phyloP scores from a whole-genome alignment of 2,329 filamentous ascomycete genomes.

The Xylaria sp. region DNA sequence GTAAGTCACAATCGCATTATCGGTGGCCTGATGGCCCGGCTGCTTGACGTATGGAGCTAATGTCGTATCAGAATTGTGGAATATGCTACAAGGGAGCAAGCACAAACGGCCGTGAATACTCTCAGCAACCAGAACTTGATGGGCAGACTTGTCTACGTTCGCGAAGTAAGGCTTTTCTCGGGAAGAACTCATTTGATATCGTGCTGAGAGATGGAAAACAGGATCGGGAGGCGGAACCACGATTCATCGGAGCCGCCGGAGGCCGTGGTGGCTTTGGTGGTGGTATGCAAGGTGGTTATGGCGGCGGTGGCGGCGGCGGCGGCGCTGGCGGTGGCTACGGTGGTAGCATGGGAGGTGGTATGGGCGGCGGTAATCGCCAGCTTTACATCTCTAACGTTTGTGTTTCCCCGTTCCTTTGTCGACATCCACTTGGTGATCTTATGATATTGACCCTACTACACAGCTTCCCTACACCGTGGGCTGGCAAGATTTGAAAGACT shows the following conservation, averaged over 20 bases:
- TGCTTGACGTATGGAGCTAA: slow-evolving; percentile 29
- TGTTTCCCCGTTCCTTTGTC: slow-evolving; percentile 43
- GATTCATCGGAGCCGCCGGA: slow-evolving; percentile 74
- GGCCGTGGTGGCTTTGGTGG: slow-evolving; percentile 49
- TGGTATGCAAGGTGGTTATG: slow-evolving; percentile 45
- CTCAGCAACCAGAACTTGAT: slow-evolving; percentile 99
- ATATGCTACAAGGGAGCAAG: slow-evolving; percentile 99
- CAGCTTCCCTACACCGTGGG: slow-evolving; percentile 96
- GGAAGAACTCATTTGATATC: slow-evolving; percentile 15
- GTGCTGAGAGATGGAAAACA: slow-evolving; percentile 36
- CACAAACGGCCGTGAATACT: slow-evolving; percentile 92
- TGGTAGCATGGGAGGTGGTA: slow-evolving; percentile 42
- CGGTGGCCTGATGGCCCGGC: background rate
- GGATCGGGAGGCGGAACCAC: slow-evolving; percentile 97
- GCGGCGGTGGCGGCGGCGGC: slow-evolving; percentile 49
- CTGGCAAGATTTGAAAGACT: slow-evolving; percentile 98
- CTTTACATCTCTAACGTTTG: slow-evolving; percentile 98
- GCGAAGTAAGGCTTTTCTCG: slow-evolving; percentile 62
- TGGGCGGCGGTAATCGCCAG: slow-evolving; percentile 68
- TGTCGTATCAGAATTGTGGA: slow-evolving; percentile 80
- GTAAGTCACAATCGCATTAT: slow-evolving; percentile 53
- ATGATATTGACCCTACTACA: slow-evolving; percentile 29
- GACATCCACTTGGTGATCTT: slow-evolving; percentile 14
- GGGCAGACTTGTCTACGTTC: slow-evolving; percentile 96
- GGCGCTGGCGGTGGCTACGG: slow-evolving; percentile 49